Base-by-base conservation (phyloP, 495 filamentous ascomycete genomes). In the Apodospora peruviana region DNA sequence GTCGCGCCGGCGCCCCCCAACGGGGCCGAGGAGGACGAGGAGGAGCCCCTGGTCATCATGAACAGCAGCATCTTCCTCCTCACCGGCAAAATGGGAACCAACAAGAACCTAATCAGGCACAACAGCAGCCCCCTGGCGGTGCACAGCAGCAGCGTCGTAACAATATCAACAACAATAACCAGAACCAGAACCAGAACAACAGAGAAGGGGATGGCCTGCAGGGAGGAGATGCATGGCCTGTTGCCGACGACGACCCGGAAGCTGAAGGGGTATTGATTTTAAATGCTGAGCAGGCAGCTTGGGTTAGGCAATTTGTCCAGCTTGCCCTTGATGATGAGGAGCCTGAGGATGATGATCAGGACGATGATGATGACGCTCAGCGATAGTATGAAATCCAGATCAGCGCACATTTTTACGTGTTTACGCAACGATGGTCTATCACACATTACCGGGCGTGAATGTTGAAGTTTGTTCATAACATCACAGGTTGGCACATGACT, bases 261-360 rank as follows among this genome's bases (percentile, higher is more conserved):
- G n/a, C n/a, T n/a, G 40, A 42, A 8, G 40, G 44, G 11, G 52
- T 37, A 40, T 46, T 21, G 10, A 57, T 45, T 24, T 51, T 71
- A 27, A 61, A 71, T 34, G 59, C 64, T 19, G 59, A 50, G 18
- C 61, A 78, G 17, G 66, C 65, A 44, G 72, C 65, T 10, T 80
- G 77, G 77, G 52, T 80, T 27, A 65, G 74, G 40, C 67, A 68
- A 50, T 80, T 80, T 60, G 76, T 80, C 10, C 67, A 65, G 57
- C 66, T 74, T 43, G 77, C 76, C 17, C 60, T 78, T 46, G 67
- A 74, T 29, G 77, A 80, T 48, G 60, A 76, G 54, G 77, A 80
- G 60, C 68, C 78, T 57, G 52, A 65, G 34, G 32, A 74, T 19
- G 57, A 47, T 39, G 70, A 70, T 40, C 58, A 58, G 45, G 66